These are phyloP conservation scores for Suillus plorans DNA, from an alignment of 768 basidiomycete genomes.

Conservation along the genomic window DNA sequence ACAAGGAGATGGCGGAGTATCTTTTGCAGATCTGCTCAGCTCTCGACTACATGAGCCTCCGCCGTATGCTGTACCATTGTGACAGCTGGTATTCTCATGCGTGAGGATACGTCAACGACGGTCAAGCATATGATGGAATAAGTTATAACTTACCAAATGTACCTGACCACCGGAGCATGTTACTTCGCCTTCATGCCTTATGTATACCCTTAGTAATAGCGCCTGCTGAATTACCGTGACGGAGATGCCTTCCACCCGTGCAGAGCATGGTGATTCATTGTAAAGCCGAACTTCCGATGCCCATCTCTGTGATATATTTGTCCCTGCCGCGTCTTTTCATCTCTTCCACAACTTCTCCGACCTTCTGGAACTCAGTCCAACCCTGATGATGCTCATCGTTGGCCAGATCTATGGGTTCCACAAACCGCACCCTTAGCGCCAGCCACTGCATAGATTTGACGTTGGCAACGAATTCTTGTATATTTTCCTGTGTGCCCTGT, in stretches of 20 bases:
- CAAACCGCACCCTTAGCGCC: conserved; percentile 61
- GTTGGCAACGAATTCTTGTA: conserved; percentile 64
- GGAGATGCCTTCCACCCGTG: background rate
- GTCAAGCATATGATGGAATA: background rate
- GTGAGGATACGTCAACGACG: background rate
- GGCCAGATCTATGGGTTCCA: conserved; percentile 42
- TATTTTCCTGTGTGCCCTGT: conserved; percentile 48
- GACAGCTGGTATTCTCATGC: background rate
- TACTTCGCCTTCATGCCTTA: background rate
- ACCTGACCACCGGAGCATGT: background rate
- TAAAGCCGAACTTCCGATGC: conserved; percentile 48
- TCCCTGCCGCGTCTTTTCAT: conserved; percentile 61
- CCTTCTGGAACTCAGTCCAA: conserved; percentile 70
- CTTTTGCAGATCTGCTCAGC: background rate
- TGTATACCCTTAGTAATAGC: background rate
- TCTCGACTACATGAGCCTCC: background rate
- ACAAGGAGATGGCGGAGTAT: background rate
- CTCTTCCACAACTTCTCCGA: conserved; percentile 67
- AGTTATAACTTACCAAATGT: background rate
- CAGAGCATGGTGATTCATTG: background rate
- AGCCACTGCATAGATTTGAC: conserved; percentile 81
- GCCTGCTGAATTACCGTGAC: background rate
- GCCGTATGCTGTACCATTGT: background rate
- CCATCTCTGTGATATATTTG: conserved; percentile 58
- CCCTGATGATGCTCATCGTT: background rate